A percentile compares a stretch with the other conserved stretches of the same genome.
Evolutionary conservation across 345 rosid genomes (phyloP).

Genomic region (Microthlaspi erraticum): DNA sequence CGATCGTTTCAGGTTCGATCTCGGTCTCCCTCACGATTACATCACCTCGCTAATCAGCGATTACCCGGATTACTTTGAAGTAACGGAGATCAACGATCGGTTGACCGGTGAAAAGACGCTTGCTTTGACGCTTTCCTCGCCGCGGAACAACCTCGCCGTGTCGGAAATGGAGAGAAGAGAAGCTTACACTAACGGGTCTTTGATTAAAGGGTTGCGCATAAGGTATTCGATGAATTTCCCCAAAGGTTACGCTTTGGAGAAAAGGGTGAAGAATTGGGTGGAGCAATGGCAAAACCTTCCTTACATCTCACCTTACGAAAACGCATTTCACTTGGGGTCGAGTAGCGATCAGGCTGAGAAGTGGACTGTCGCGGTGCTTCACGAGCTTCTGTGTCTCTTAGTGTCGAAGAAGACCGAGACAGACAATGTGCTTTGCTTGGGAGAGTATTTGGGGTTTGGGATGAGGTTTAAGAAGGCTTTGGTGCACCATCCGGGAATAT

Average conservation of each 20-base stretch:
- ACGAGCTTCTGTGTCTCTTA: conserved; percentile 68
- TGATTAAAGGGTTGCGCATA: conserved; percentile 52
- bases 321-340: conserved; percentile 65
- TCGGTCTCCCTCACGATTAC: conserved; percentile 78
- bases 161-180: conserved; percentile 73
- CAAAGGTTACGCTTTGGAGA: conserved; percentile 67
- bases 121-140: conserved; percentile 56
- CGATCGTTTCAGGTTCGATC: conserved; percentile 67
- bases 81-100: conserved; percentile 47
- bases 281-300: conserved; percentile 82
- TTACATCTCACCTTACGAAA: conserved; percentile 74
- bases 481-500: conserved; percentile 82
- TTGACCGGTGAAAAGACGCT: conserved; percentile 45
- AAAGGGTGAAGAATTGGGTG: conserved; percentile 70
- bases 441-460: conserved; percentile 71
- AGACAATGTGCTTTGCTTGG: conserved; percentile 63
- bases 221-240: conserved; percentile 76
- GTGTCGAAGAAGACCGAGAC: conserved; percentile 81
- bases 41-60: conserved; percentile 59
- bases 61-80: conserved; percentile 76
- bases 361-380: conserved; percentile 78
- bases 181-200: conserved; percentile 9
- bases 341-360: conserved; percentile 76
- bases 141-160: conserved; percentile 57
- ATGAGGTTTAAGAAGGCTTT: conserved; percentile 64